Conservation (phyloP, 2,329 filamentous ascomycete genomes). For the Ophiostoma perfectum region DNA sequence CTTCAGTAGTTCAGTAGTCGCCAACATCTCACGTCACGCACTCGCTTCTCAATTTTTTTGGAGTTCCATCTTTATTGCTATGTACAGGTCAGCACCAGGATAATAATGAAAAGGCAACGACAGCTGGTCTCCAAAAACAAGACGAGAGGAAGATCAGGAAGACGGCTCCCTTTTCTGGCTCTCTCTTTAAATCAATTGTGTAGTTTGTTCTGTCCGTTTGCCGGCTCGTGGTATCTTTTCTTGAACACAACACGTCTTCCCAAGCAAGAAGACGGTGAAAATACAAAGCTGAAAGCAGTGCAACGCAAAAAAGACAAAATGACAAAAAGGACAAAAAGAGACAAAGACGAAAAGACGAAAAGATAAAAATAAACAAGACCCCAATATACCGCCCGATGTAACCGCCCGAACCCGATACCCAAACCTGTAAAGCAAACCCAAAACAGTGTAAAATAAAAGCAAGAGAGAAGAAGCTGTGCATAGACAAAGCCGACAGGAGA, state of each 20-base stretch:
- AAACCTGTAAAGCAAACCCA: slow-evolving; percentile 8
- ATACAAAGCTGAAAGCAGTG: background rate
- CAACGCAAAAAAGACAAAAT: background rate
- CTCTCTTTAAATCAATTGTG: slow-evolving; percentile 13
- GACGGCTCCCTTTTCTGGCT: background rate
- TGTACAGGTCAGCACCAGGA: slow-evolving; percentile 2
- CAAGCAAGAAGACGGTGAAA: background rate
- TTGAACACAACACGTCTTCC: slow-evolving; percentile 11
- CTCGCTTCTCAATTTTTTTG: background rate
- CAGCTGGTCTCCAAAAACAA: slow-evolving; percentile 9
- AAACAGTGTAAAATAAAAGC: background rate
- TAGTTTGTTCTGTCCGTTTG: slow-evolving; percentile 14
- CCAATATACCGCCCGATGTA: background rate
- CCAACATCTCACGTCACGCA: no score
- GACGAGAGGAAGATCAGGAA: background rate
- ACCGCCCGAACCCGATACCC: slow-evolving; percentile 7
- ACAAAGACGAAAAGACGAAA: background rate
- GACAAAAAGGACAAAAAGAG: background rate
- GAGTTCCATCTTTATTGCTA: slow-evolving; percentile 5
- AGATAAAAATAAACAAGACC: background rate
- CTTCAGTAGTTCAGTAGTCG: no score
- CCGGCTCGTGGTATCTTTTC: slow-evolving; percentile 15
- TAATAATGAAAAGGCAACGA: background rate
- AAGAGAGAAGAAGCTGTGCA: background rate
- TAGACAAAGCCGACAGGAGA: background rate